Percentiles rank a stretch among this genome's conserved stretches.
These are phyloP conservation scores for Omphalea diandra DNA, from an alignment of 441 rosid genomes.

Conservation along the genomic window DNA sequence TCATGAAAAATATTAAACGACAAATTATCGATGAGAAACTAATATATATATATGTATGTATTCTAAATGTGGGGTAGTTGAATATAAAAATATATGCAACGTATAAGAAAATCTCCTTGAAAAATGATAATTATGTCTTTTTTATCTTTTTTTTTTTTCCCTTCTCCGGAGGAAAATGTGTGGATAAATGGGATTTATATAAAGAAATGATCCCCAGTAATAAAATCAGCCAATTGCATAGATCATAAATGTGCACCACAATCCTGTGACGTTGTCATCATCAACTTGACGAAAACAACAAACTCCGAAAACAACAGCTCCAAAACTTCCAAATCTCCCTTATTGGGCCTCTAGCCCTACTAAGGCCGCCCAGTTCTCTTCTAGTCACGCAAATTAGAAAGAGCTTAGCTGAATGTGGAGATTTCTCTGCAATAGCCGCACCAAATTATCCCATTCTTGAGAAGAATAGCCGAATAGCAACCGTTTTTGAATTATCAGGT, in stretches of 20 bases:
- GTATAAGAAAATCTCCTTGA: background rate
- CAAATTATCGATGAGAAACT: no score
- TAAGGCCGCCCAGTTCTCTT: background rate
- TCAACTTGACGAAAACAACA: conserved; percentile 10
- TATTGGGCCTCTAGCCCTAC: background rate
- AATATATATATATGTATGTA: no score
- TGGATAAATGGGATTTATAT: conserved; percentile 17
- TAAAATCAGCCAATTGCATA: conserved; percentile 9
- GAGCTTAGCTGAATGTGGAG: no score
- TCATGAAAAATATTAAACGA: no score
- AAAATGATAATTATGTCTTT: background rate
- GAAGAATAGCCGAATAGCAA: no score
- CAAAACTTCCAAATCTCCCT: background rate
- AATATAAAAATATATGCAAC: no score
- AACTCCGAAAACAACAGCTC: background rate
- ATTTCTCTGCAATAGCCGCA: no score
- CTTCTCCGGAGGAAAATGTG: background rate
- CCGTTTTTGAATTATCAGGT: no score
- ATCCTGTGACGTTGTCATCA: conserved; percentile 5
- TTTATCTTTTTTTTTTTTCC: no score
- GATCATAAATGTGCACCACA: conserved; percentile 3
- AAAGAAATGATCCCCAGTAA: conserved; percentile 11
- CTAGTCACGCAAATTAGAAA: no score
- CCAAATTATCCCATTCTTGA: no score
- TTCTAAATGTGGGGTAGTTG: no score